Conservation (phyloP, 495 filamentous ascomycete genomes). For the Penicillium crystallinum region DNA sequence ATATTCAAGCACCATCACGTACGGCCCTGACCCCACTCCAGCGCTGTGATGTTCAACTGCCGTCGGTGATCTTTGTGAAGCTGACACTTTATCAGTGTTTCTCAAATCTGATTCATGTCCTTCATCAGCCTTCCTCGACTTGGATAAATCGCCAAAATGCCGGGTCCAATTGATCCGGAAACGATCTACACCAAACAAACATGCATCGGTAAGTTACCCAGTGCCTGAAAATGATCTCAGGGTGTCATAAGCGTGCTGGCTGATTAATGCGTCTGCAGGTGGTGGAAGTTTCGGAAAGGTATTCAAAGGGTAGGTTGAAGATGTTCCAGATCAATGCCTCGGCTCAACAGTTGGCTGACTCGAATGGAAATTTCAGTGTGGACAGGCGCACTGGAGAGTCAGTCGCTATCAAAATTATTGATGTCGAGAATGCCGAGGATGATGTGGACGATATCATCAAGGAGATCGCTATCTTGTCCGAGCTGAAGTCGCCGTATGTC, state of each 20-base stretch:
- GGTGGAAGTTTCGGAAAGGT: slow-evolving; percentile 95
- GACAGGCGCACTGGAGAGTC: slow-evolving; percentile 79
- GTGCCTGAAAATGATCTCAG: neutral
- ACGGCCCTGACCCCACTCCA: neutral
- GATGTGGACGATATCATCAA: slow-evolving; percentile 99
- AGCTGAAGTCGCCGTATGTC: slow-evolving; percentile 88
- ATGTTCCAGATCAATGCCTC: slow-evolving; percentile 20
- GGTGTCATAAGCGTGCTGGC: neutral
- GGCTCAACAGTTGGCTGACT: neutral
- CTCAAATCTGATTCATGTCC: neutral
- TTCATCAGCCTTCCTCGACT: neutral
- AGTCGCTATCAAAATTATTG: slow-evolving; percentile 94
- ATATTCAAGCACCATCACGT: neutral
- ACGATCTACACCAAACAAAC: slow-evolving; percentile 88
- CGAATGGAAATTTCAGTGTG: slow-evolving; percentile 46
- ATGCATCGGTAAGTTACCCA: slow-evolving; percentile 70
- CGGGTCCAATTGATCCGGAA: slow-evolving; percentile 65
- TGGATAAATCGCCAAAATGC: slow-evolving; percentile 29
- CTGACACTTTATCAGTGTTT: neutral
- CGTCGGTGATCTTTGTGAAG: neutral
- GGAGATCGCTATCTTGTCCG: slow-evolving; percentile 93
- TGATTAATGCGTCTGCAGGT: slow-evolving; percentile 27
- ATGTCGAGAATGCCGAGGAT: slow-evolving; percentile 96
- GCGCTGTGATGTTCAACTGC: neutral
- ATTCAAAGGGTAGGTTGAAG: slow-evolving; percentile 72